These are phyloP conservation scores for Chaetothyriales sp. DNA, from an alignment of 2,329 filamentous ascomycete genomes.

Conservation along the genomic window DNA sequence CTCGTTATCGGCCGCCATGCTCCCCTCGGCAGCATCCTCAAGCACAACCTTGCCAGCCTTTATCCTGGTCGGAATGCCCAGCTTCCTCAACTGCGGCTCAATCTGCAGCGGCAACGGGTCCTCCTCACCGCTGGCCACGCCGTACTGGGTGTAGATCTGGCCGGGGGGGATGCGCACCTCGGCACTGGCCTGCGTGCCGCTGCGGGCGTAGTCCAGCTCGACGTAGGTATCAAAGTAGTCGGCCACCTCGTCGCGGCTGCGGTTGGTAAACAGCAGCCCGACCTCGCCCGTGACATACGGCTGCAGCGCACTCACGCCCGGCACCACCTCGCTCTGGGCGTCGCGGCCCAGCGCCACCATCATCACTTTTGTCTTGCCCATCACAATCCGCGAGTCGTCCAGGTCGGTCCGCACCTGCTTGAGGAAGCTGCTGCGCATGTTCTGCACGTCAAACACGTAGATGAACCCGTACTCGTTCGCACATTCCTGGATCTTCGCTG, in stretches of 20 bases:
- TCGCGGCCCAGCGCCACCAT: slow-evolving; percentile 74
- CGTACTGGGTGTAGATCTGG: slow-evolving; percentile 53
- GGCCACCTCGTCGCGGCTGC: slow-evolving; percentile 49
- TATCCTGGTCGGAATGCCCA: slow-evolving; percentile 79
- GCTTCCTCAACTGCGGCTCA: slow-evolving; percentile 76
- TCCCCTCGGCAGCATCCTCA: slow-evolving; percentile 34
- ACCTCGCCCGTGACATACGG: slow-evolving; percentile 64
- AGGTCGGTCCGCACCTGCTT: slow-evolving; percentile 25
- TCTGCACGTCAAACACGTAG: slow-evolving; percentile 86
- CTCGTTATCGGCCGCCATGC: slow-evolving; percentile 25
- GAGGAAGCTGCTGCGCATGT: slow-evolving; percentile 82
- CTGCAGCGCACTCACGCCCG: slow-evolving; percentile 57
- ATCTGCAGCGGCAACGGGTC: slow-evolving; percentile 73
- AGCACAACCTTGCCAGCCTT: slow-evolving; percentile 77
- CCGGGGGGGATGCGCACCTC: slow-evolving; percentile 70
- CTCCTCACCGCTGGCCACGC: slow-evolving; percentile 53
- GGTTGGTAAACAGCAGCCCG: slow-evolving; percentile 80
- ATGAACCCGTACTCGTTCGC: slow-evolving; percentile 76
- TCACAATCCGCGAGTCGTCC: slow-evolving; percentile 54
- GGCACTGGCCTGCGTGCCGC: slow-evolving; percentile 59
- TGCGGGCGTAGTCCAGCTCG: slow-evolving; percentile 79
- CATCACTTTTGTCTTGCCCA: slow-evolving; percentile 99
- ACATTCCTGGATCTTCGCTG: slow-evolving; percentile 71
- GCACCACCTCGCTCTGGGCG: slow-evolving; percentile 63
- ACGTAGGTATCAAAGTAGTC: slow-evolving; percentile 57